A percentile compares a stretch with the other conserved stretches of the same genome.
Evolutionary conservation across 805 yeast species (phyloP).

Genomic region (Cyberlindnera maclurae): DNA sequence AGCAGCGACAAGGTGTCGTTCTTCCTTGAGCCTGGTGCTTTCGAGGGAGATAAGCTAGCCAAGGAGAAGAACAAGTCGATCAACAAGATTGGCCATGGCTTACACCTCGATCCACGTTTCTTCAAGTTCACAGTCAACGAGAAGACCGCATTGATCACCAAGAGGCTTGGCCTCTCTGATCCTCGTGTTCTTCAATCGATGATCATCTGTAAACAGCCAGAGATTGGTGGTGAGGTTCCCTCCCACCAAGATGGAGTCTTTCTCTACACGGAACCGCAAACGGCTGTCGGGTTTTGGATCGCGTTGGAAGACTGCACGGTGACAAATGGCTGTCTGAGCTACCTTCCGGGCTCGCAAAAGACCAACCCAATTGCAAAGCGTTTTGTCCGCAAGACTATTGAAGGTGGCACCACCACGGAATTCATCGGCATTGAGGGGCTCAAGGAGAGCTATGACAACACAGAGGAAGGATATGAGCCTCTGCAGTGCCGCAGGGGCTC

Average conservation of each 20-base stretch:
- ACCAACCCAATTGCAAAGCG: conserved; percentile 48
- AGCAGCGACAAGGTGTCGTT: conserved; percentile 63
- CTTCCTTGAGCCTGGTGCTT: conserved; percentile 69
- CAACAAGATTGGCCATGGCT: conserved; percentile 76
- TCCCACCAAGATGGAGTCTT: conserved; percentile 73
- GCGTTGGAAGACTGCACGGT: conserved; percentile 68
- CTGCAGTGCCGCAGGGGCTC: conserved; percentile 69
- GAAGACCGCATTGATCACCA: conserved; percentile 44
- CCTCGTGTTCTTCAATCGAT: conserved; percentile 73
- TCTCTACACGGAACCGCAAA: conserved; percentile 61
- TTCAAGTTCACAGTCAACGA: conserved; percentile 41
- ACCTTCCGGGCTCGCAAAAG: conserved; percentile 66
- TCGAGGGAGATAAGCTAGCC: conserved; percentile 41
- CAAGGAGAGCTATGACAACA: conserved; percentile 21
- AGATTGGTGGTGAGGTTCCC: conserved; percentile 67
- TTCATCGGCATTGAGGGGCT: conserved; percentile 32
- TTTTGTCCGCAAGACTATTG: conserved; percentile 45
- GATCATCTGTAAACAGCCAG: conserved; percentile 75
- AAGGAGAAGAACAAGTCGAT: conserved; percentile 50
- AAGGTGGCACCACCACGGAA: conserved; percentile 52
- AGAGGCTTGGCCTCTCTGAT: conserved; percentile 45
- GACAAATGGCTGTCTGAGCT: conserved; percentile 63
- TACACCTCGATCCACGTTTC: conserved; percentile 52
- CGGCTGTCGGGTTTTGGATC: conserved; percentile 76
- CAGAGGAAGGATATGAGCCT: conserved; percentile 34